These are phyloP conservation scores for Ambrosia artemisiifolia DNA, from an alignment of 129 eudicot species.

Conservation along the genomic window DNA sequence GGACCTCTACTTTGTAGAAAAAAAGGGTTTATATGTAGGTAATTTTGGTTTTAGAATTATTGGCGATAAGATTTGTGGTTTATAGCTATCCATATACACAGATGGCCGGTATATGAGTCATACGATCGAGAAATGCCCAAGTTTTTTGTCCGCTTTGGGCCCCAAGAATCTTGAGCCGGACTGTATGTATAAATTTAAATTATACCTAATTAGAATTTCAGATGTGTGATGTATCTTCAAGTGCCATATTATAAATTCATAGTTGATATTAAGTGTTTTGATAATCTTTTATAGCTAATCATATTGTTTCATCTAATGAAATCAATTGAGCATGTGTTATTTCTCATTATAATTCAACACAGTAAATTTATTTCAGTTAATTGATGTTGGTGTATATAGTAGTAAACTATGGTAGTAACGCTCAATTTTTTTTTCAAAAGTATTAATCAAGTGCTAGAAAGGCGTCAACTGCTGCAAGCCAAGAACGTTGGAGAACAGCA, in stretches of 20 bases:
- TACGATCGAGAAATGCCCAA: no score
- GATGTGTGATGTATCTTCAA: not conserved
- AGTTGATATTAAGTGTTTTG: not conserved
- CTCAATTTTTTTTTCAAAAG: slow-evolving; percentile 6
- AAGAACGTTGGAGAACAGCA: slow-evolving; percentile 15
- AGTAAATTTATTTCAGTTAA: not conserved
- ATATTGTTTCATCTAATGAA: not conserved
- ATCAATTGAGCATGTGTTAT: not conserved
- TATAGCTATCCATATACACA: no score
- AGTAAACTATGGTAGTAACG: not conserved
- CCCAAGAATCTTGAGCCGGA: no score
- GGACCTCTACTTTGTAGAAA: no score
- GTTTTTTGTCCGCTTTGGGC: no score
- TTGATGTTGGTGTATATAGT: not conserved
- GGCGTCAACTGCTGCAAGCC: slow-evolving; percentile 22
- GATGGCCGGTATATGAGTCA: no score
- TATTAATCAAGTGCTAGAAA: slow-evolving; percentile 36
- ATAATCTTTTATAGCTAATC: not conserved
- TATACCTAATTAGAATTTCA: not conserved
- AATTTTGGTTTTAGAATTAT: no score
- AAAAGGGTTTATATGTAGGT: no score
- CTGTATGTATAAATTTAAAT: no score
- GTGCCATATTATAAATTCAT: not conserved
- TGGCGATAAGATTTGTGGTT: no score
- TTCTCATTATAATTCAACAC: not conserved